Evolutionary conservation across 768 basidiomycete genomes (phyloP).

Genomic region (Podaxis pistillaris): DNA sequence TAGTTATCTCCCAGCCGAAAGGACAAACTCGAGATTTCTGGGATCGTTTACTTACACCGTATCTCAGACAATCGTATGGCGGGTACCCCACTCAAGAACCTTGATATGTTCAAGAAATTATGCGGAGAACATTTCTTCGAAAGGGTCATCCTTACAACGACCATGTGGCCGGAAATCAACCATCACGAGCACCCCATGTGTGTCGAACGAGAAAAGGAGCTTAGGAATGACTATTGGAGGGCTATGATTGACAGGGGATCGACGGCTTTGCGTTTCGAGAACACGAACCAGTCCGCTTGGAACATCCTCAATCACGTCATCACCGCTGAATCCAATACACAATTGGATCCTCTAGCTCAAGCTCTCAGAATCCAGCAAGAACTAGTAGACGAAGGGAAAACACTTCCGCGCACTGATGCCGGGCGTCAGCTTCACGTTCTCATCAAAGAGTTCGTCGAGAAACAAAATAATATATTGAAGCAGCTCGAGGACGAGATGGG

Average conservation of each 20-base stretch:
- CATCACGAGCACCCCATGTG: too few relatives aligned
- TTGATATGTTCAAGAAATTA: constrained; percentile 48
- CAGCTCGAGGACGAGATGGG: background rate
- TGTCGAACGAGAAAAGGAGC: too few relatives aligned
- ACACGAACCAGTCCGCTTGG: background rate
- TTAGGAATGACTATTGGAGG: too few relatives aligned
- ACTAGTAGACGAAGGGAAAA: background rate
- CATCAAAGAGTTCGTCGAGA: background rate
- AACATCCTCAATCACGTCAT: background rate
- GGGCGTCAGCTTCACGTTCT: background rate
- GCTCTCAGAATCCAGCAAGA: background rate
- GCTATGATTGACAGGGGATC: background rate
- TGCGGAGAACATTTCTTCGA: constrained; percentile 39
- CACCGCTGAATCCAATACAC: background rate
- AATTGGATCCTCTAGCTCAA: background rate
- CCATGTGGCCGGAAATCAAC: constrained; percentile 12
- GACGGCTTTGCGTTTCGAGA: background rate
- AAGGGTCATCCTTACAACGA: constrained; percentile 4
- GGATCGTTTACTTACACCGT: constrained; percentile 31
- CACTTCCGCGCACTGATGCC: background rate
- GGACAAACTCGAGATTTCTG: background rate
- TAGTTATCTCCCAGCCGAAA: background rate
- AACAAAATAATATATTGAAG: background rate
- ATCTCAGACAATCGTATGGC: constrained; percentile 51
- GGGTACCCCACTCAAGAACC: constrained; percentile 49